Base-by-base conservation (phyloP, 148 eudicot species). In the Talinum fruticosum region DNA sequence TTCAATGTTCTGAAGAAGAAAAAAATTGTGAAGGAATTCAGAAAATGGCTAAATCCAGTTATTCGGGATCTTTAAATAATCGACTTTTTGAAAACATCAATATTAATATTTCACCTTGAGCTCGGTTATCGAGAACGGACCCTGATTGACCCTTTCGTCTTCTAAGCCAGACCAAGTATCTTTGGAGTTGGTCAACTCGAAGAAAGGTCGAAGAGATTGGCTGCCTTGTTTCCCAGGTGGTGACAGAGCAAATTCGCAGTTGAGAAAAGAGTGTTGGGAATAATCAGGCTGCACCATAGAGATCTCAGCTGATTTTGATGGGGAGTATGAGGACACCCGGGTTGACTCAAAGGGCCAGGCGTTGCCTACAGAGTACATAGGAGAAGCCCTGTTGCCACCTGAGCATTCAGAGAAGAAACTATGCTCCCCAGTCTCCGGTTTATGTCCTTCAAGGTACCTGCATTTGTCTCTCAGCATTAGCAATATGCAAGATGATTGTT, bases 131-230 rank as follows among this genome's bases (percentile, higher is more conserved):
- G 77, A 75, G 49, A 75, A 75, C 7, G 69, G 28, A 44, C 44
- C 77, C 36, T 62, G 77, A 28, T 38, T 75, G 53, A 34, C 69
- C 19, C 57, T 62, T 16, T 75, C 77, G 45, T 64, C 36, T 61
- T 29, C 77, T 49, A 61, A 6, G 57, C 69, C 33, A 28, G 70
- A 38, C 77, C 77, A 75, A 16, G 34, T 14, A 7, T 38, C 69
- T 47, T 68, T 75, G 54, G 32, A 18, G 16, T 62, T 75, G 3
- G 77, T 49, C 77, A 67, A 75, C 54, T 62, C 69, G 10, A 75
- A 75, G 77, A 75, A 75, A 62, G 77, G 69, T 67, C 29, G 77
- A 62, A 64, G 77, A 38, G 53, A 61, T 28, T 26, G 77, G 53
- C 28, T 62, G 77, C 69, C 28, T 28, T 75, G 77, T 75, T 75